These are phyloP conservation scores for Sporothrix brunneoviolacea DNA, from an alignment of 2,329 filamentous ascomycete species.

Conservation along the genomic window DNA sequence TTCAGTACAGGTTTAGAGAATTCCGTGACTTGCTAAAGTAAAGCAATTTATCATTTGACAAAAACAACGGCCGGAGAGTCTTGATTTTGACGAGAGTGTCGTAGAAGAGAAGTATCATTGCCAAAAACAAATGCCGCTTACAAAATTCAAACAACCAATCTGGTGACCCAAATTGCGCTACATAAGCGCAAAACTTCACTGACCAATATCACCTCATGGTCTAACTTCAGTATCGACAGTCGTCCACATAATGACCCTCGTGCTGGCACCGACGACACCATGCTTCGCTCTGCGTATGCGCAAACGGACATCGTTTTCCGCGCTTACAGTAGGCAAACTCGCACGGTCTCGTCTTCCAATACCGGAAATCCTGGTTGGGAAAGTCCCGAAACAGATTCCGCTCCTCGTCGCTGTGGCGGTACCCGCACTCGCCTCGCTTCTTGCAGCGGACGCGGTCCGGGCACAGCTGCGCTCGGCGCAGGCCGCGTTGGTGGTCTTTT, in stretches of 20 bases:
- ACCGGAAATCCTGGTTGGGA: neutral
- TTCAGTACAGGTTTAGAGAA: too few relatives aligned
- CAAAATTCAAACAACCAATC: too few relatives aligned
- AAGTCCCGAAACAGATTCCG: constrained; percentile 2
- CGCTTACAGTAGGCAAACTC: neutral
- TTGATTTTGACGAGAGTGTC: too few relatives aligned
- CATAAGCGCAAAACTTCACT: too few relatives aligned
- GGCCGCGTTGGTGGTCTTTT: neutral
- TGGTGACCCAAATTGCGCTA: too few relatives aligned
- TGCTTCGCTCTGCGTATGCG: neutral
- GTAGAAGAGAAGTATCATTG: too few relatives aligned
- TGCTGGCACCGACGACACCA: neutral
- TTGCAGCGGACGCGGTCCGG: constrained; percentile 1
- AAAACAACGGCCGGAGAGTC: too few relatives aligned
- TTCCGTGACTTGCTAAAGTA: too few relatives aligned
- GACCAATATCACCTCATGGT: too few relatives aligned
- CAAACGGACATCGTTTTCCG: neutral
- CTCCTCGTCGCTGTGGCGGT: constrained; percentile 7
- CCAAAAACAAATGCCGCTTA: too few relatives aligned
- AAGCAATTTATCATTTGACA: too few relatives aligned
- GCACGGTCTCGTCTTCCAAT: neutral
- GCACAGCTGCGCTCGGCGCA: neutral
- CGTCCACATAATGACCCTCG: neutral
- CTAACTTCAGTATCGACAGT: too few relatives aligned
- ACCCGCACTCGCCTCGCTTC: constrained; percentile 5